Conservation (phyloP, 2,329 filamentous ascomycete species). For the Phialophora macrospora region DNA sequence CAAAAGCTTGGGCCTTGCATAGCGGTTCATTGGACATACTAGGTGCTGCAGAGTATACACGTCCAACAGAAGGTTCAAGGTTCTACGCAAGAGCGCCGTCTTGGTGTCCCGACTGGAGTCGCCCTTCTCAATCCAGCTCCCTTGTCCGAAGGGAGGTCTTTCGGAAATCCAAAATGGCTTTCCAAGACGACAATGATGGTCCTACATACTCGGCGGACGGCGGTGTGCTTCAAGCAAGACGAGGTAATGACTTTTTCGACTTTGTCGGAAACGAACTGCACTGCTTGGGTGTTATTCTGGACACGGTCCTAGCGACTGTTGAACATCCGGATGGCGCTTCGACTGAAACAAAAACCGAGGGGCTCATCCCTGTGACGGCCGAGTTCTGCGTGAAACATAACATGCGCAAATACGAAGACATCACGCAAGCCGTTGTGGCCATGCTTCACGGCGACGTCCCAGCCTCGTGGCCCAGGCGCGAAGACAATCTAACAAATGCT, state of each 20-base stretch:
- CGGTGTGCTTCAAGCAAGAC: constrained; percentile 1
- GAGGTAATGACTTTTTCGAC: constrained; percentile 2
- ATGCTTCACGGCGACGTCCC: constrained; percentile 18
- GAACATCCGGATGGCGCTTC: not conserved
- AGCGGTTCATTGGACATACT: constrained; percentile 17
- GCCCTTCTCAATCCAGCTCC: constrained; percentile 10
- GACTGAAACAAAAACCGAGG: not conserved
- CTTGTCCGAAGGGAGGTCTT: constrained; percentile 14
- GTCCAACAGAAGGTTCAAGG: not conserved
- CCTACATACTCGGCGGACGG: constrained; percentile 11
- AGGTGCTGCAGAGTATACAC: constrained; percentile 8
- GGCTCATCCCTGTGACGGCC: not conserved
- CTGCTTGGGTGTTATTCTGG: constrained; percentile 17
- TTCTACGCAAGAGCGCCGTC: constrained; percentile 17
- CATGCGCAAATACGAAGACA: constrained; percentile 10
- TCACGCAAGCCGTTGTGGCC: constrained; percentile 10
- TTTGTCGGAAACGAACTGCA: constrained; percentile 9
- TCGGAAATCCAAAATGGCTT: not conserved
- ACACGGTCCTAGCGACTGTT: constrained; percentile 4
- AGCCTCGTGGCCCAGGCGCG: constrained; percentile 14
- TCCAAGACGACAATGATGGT: constrained; percentile 11
- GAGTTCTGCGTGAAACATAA: constrained; percentile 10
- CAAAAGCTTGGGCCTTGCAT: constrained; percentile 11
- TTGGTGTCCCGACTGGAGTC: constrained; percentile 21
- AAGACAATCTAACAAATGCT: not conserved